Base-by-base conservation (phyloP, 2,329 filamentous ascomycete genomes). In the Colletotrichum tropicale region DNA sequence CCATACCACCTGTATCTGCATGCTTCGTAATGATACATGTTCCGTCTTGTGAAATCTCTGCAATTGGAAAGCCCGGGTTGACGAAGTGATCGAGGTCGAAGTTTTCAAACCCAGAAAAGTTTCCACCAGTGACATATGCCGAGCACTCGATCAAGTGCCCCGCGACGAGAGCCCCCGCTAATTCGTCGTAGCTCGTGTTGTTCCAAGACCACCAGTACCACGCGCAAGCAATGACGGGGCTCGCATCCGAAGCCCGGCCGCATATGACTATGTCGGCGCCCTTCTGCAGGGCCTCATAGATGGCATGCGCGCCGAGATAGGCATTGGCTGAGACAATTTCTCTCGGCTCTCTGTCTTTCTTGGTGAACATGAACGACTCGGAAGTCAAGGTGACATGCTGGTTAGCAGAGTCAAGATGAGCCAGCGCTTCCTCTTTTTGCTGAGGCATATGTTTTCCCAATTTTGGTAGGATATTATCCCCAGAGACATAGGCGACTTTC, bases 141-240 rank as follows among this genome's bases (percentile, higher is more conserved):
- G 55, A 58, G 5, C 55, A 58, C 24, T 58, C 55, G 16, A 58
- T 58, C 15, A 58, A 9, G 55, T 58, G 55, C 21, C 55, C 55
- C 5, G 55, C 55, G 9, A 58, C 55, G 13, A 61, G 28, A 21
- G 58, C 58, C 15, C 58, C 58, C 2, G 58, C 58, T 18, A 61
- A 2, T 32, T 32, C 0, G 18, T 61, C 16, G 70, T 86, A 89
- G 60, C 86, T 83, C 0, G 80, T 83, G 34, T 85, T 84, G 1
- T 72, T 71, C 89, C 89, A 91, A 1, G 82, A 80, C 77, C 89
- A 84, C 89, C 89, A 91, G 78, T 84, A 90, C 83, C 86, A 87
- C 0, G 88, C 88, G 0, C 88, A 88, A 0, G 85, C 88, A 18
- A 90, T 89, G 4, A 90, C 88, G 1, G 86, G 86, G 16, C 82